Evolutionary conservation across 2,329 filamentous ascomycete species (phyloP).

Genomic region (Cladobotryum mycophilum): DNA sequence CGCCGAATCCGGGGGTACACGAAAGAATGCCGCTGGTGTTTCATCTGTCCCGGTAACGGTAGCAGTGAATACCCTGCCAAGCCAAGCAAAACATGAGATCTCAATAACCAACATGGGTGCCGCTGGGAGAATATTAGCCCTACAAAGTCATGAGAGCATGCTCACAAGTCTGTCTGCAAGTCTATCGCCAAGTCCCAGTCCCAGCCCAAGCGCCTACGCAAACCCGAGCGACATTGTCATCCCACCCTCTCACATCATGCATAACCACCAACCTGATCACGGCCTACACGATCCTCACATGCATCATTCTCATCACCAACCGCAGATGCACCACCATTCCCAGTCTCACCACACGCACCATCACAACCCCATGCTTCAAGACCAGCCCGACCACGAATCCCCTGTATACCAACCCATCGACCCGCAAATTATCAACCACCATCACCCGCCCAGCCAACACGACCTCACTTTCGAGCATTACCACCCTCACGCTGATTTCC

Average conservation of each 20-base stretch:
- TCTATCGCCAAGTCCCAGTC: slow-evolving; percentile 15
- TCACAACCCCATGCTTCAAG: slow-evolving; percentile 30
- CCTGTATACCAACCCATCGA: slow-evolving; percentile 51
- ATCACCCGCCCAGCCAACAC: slow-evolving; percentile 17
- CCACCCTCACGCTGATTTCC: slow-evolving; percentile 43
- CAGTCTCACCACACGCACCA: slow-evolving; percentile 25
- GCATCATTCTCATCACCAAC: slow-evolving; percentile 15
- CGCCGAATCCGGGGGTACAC: slow-evolving; percentile 28
- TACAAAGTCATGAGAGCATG: slow-evolving; percentile 24
- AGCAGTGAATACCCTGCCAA: slow-evolving; percentile 4
- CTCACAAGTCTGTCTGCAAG: slow-evolving; percentile 20
- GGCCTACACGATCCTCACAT: slow-evolving; percentile 2
- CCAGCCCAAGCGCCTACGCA: slow-evolving; percentile 36
- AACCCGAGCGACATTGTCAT: slow-evolving; percentile 42
- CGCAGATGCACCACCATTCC: slow-evolving; percentile 8
- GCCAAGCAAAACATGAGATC: neutral
- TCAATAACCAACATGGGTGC: slow-evolving; percentile 7
- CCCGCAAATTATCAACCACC: slow-evolving; percentile 50
- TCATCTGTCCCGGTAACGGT: neutral
- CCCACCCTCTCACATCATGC: slow-evolving; percentile 33
- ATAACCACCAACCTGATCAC: slow-evolving; percentile 17
- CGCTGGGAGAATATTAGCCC: slow-evolving; percentile 20
- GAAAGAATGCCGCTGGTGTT: slow-evolving; percentile 13
- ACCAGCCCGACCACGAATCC: slow-evolving; percentile 22
- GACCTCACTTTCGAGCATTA: slow-evolving; percentile 36